Percentiles rank a stretch among this genome's conserved stretches.
Evolutionary conservation across 2,329 filamentous ascomycete species (phyloP).

Genomic region (Claviceps sp.): DNA sequence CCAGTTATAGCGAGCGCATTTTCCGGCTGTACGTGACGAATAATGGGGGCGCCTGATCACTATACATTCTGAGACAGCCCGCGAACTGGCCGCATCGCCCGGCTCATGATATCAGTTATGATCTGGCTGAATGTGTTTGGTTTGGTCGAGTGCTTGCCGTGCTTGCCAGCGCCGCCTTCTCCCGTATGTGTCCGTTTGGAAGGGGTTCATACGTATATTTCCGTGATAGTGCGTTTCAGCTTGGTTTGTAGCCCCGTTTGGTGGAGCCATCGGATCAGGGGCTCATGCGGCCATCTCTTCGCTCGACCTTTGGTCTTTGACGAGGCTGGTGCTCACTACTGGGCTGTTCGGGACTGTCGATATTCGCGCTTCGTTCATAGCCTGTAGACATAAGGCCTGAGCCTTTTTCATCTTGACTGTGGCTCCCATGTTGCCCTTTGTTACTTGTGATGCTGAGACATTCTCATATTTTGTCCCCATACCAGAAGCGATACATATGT

Average conservation of each 20-base stretch:
- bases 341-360: too few species aligned
- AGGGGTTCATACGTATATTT: background rate
- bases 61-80: too few species aligned
- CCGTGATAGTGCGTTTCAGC: conserved; percentile 1
- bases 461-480: background rate
- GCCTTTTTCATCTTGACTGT: background rate
- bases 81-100: background rate
- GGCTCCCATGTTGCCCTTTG: background rate
- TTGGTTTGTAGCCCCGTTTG: background rate
- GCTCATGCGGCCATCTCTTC: background rate
- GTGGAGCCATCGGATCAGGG: background rate
- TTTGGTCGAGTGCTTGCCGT: background rate
- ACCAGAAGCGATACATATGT: background rate
- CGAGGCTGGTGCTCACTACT: too few species aligned
- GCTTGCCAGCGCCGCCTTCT: background rate
- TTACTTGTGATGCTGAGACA: background rate
- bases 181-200: background rate
- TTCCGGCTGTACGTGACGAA: too few species aligned
- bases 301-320: too few species aligned
- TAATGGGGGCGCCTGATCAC: too few species aligned
- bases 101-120: background rate
- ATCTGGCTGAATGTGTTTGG: background rate
- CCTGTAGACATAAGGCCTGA: too few species aligned
- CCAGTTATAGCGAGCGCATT: too few species aligned
- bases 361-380: too few species aligned